Conservation (phyloP, 495 filamentous ascomycete genomes). For the Daldinia loculata region DNA sequence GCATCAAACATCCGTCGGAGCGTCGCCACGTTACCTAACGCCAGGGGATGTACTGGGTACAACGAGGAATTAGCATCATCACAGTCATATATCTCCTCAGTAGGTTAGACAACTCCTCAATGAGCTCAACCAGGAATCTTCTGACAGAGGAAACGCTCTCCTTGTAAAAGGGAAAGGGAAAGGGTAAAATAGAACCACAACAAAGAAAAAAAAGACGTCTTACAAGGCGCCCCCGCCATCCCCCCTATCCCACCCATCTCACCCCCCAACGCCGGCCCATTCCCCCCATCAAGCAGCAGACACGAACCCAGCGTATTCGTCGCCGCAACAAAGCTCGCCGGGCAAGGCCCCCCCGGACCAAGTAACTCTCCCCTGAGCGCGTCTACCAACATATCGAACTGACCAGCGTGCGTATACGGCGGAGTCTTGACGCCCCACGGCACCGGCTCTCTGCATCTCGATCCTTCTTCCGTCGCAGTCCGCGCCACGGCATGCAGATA, state of each 20-base stretch:
- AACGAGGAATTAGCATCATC: not conserved
- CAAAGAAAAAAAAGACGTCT: not conserved
- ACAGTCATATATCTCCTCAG: too few species aligned
- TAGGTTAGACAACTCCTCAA: too few species aligned
- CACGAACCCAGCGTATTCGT: constrained; percentile 77
- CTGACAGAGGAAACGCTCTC: not conserved
- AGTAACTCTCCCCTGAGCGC: constrained; percentile 50
- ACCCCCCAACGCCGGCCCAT: not conserved
- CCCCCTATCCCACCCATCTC: constrained; percentile 65
- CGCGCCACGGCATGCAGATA: constrained; percentile 59
- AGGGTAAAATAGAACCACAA: not conserved
- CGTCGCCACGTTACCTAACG: constrained; percentile 74
- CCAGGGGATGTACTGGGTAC: constrained; percentile 66
- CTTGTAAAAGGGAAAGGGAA: not conserved
- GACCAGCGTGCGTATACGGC: constrained; percentile 71
- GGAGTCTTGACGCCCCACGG: constrained; percentile 73
- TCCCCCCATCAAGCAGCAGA: constrained; percentile 56
- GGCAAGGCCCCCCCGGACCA: constrained; percentile 24
- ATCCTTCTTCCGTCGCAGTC: too few species aligned
- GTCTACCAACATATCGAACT: constrained; percentile 63
- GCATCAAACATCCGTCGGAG: constrained; percentile 64
- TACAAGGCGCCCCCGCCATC: constrained; percentile 65
- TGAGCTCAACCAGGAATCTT: too few species aligned
- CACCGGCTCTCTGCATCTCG: constrained; percentile 27
- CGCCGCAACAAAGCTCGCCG: constrained; percentile 70